Evolutionary conservation across 164 flowering plant genomes (phyloP), one percentile per base, ranked within the genome.

Genomic region (Santalum album): DNA sequence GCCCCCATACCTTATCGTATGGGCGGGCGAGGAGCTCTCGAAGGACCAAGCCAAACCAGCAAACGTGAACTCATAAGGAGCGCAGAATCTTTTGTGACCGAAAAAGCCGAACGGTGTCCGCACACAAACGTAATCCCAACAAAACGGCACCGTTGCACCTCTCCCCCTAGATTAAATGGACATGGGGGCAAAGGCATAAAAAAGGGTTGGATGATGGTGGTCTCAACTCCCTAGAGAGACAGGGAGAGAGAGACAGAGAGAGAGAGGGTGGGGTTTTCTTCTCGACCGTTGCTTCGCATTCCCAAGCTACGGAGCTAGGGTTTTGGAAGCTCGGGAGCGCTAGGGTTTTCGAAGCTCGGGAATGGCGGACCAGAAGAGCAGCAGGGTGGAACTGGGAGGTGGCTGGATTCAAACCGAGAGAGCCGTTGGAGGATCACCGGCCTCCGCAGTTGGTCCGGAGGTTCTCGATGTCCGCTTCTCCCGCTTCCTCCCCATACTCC

Each of bases 321-420:
- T 29, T 29, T 29, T 9, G 14, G 15, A 20, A 45, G 6, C 6
- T 43, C 46, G 21, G 0, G 46, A 9, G 36, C 18, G 1, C 6
- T 43, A 43, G 46, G 46, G 46, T 43, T 43, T 19, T 21, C 42
- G 38, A 21, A 19, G 25, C 36, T 32, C 36, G 3, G 14, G 6
- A 67, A 81, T 84, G 96, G 77, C 67, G 71, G 89, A 82, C 59
- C 81, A 71, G 69, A 76, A 60, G 71, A 82, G 69, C 25, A 45
- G 16, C 64, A 83, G 69, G 86, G 62, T 89, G 99, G 99, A 89
- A 64, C 70, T 92, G 99, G 99, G 96, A 92, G 64, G 94, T 92
- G 24, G 58, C 77, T 39, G 96, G 96, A 7, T 92, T 92, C 65
- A 86, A 84, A 66, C 84, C 91, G 45, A 74, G 86, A 74, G 83